These are phyloP conservation scores for Monosporascus sp. DNA, from an alignment of 2,329 filamentous ascomycete genomes.

Conservation along the genomic window DNA sequence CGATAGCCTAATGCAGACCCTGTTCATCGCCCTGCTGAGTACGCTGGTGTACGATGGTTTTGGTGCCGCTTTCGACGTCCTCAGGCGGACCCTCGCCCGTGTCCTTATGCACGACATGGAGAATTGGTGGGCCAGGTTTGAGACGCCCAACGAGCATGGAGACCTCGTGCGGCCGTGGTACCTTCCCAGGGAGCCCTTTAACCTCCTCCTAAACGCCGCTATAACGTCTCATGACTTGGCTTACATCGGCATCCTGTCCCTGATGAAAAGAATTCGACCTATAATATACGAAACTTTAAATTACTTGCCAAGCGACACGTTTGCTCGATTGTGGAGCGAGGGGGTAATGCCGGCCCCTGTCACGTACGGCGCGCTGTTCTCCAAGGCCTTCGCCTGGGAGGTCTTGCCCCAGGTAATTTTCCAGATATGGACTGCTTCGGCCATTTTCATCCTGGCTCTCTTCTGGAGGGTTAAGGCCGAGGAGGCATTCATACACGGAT, in stretches of 20 bases:
- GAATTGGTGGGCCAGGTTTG: neutral
- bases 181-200: neutral
- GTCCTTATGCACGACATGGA: slow-evolving; percentile 1
- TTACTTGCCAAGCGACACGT: no score
- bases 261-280: neutral
- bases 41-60: slow-evolving; percentile 16
- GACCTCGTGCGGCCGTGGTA: neutral
- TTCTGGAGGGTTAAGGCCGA: slow-evolving; percentile 15
- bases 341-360: slow-evolving; percentile 8
- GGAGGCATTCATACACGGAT: slow-evolving; percentile 7
- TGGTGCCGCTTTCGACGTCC: slow-evolving; percentile 5
- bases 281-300: no score
- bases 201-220: neutral
- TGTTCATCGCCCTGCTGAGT: slow-evolving; percentile 14
- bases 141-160: neutral
- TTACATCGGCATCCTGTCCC: neutral
- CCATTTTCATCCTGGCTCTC: slow-evolving; percentile 15
- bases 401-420: slow-evolving; percentile 10
- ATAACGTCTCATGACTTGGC: neutral
- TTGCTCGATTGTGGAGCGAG: neutral
- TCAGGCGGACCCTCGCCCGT: neutral
- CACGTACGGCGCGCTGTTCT: neutral
- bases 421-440: slow-evolving; percentile 13
- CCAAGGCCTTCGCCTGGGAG: slow-evolving; percentile 9
- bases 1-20: slow-evolving; percentile 6